Percentiles rank a stretch among this genome's conserved stretches.
Evolutionary conservation across 257 asterid species (phyloP).

Genomic region (Scutellaria galericulata): DNA sequence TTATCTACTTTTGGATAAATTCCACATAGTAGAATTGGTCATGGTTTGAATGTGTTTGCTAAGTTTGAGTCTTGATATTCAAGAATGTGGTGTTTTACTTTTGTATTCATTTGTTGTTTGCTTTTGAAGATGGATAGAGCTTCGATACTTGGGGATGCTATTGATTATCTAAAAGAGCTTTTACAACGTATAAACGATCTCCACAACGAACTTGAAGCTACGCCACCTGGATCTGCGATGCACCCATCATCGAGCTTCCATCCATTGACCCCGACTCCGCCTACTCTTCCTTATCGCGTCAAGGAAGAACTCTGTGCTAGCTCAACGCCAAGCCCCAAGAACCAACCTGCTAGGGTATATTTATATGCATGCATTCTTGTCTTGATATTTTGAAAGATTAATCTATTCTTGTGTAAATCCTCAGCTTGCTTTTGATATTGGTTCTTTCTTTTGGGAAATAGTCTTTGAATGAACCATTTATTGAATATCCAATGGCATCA

Average conservation of each 20-base stretch:
- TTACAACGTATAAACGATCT: slow-evolving; percentile 84
- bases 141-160: slow-evolving; percentile 89
- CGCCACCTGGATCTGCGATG: slow-evolving; percentile 58
- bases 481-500: background rate
- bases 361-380: background rate
- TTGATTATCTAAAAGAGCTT: slow-evolving; percentile 83
- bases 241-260: slow-evolving; percentile 66
- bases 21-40: background rate
- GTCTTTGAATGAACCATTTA: background rate
- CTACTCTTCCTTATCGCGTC: slow-evolving; percentile 61
- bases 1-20: slow-evolving; percentile 7
- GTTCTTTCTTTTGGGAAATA: slow-evolving; percentile 11
- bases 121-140: slow-evolving; percentile 84
- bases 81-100: background rate
- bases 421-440: background rate
- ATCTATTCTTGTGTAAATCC: slow-evolving; percentile 18
- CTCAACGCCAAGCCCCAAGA: slow-evolving; percentile 78
- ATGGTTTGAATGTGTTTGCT: background rate
- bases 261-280: slow-evolving; percentile 76
- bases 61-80: background rate
- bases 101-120: background rate
- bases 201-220: slow-evolving; percentile 79
- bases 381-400: background rate
- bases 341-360: slow-evolving; percentile 83
- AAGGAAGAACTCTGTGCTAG: slow-evolving; percentile 79